These are phyloP conservation scores for Stagonosporopsis chrysanthemi DNA, from an alignment of 2,329 filamentous ascomycete species.

Conservation along the genomic window DNA sequence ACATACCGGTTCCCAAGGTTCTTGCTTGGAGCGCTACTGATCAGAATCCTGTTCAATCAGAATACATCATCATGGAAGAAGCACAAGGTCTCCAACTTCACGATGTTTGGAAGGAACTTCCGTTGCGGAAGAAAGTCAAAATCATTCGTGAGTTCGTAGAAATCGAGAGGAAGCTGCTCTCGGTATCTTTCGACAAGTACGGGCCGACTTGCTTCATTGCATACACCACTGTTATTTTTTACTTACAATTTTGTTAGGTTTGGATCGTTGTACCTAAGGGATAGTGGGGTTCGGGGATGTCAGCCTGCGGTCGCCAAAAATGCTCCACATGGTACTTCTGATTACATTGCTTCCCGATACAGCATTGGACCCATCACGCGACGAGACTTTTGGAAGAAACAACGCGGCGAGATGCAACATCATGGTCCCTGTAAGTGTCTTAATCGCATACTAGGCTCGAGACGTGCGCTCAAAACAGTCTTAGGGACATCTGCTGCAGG, in stretches of 20 bases:
- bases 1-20: slow-evolving; percentile 35
- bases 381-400: slow-evolving; percentile 34
- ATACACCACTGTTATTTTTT: too few relatives aligned
- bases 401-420: slow-evolving; percentile 33
- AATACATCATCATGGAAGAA: slow-evolving; percentile 46
- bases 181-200: slow-evolving; percentile 38
- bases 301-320: slow-evolving; percentile 33
- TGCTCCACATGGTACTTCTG: slow-evolving; percentile 19
- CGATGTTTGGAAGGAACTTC: slow-evolving; percentile 33
- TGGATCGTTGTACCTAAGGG: not conserved
- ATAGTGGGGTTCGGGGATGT: slow-evolving; percentile 40
- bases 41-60: slow-evolving; percentile 35
- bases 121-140: slow-evolving; percentile 25
- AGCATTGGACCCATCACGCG: slow-evolving; percentile 33
- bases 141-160: slow-evolving; percentile 38
- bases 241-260: too few relatives aligned
- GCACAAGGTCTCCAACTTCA: slow-evolving; percentile 33
- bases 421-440: slow-evolving; percentile 34
- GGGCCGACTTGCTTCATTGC: slow-evolving; percentile 28
- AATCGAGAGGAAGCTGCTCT: slow-evolving; percentile 42
- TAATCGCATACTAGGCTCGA: not conserved
- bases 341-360: slow-evolving; percentile 23
- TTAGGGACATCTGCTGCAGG: slow-evolving; percentile 33
- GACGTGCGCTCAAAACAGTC: slow-evolving; percentile 14
- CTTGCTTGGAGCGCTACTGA: slow-evolving; percentile 33